Conservation (phyloP, 139 green algal genomes). For the Chlorella sorokiniana region DNA sequence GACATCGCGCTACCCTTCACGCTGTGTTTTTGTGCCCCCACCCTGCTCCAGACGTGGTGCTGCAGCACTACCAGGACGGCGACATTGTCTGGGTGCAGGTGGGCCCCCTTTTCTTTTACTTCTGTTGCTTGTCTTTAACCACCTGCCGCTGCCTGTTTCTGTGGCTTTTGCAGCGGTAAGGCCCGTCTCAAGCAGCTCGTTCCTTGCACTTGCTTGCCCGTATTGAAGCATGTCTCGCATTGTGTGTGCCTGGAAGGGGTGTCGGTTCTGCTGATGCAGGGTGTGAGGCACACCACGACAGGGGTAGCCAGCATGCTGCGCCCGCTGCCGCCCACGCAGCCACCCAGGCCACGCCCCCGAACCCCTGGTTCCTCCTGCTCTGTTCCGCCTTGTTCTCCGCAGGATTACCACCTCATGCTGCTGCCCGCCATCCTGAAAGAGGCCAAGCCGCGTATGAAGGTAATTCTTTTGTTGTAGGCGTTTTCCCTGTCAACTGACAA, state of each 20-base stretch:
- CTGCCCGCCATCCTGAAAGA: slow-evolving; percentile 91
- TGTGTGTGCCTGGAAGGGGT: too few species aligned
- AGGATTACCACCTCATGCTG: slow-evolving; percentile 98
- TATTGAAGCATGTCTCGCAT: too few species aligned
- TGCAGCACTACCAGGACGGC: slow-evolving; percentile 73
- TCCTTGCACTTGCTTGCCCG: too few species aligned
- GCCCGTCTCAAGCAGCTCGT: too few species aligned
- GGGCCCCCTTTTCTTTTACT: neutral
- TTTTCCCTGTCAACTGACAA: too few species aligned
- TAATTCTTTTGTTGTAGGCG: slow-evolving; percentile 25
- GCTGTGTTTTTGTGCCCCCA: too few species aligned
- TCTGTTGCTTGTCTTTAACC: neutral
- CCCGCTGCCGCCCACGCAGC: neutral
- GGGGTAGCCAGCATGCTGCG: neutral
- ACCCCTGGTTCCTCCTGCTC: neutral
- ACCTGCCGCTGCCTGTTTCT: neutral
- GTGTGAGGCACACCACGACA: too few species aligned
- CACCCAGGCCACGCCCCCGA: too few species aligned
- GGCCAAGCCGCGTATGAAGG: slow-evolving; percentile 76
- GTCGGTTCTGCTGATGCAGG: too few species aligned
- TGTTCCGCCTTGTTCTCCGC: slow-evolving; percentile 21
- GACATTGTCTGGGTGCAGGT: slow-evolving; percentile 86
- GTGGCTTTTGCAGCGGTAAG: too few species aligned
- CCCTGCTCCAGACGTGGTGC: slow-evolving; percentile 62
- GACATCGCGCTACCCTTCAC: too few species aligned